Evolutionary conservation across 257 asterid species (phyloP).

Genomic region (Petrea volubilis): DNA sequence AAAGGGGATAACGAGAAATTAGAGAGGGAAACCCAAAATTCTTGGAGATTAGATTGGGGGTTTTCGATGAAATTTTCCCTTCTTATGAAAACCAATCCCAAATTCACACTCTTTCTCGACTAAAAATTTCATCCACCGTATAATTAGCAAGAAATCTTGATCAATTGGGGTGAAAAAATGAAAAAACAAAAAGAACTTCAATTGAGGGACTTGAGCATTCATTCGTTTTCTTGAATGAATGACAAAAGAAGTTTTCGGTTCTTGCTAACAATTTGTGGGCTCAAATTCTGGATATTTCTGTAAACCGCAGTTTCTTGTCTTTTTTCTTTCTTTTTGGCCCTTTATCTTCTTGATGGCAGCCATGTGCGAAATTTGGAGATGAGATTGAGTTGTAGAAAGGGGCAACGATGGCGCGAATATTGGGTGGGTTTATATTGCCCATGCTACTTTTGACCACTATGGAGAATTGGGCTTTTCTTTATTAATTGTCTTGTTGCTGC

Average conservation of each 20-base stretch:
- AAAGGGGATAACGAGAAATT: no score
- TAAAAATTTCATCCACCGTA: neutral
- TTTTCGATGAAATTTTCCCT: no score
- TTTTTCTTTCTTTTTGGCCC: neutral
- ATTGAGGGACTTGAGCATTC: neutral
- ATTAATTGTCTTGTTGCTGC: neutral
- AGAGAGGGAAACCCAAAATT: no score
- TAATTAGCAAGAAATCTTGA: conserved; percentile 8
- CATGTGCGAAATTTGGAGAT: conserved; percentile 15
- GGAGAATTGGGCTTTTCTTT: neutral
- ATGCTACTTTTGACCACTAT: conserved; percentile 72
- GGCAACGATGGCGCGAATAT: conserved; percentile 54
- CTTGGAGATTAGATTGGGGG: no score
- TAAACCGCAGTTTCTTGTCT: conserved; percentile 1
- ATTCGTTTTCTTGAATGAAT: neutral
- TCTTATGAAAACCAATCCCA: no score
- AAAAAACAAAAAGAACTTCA: neutral
- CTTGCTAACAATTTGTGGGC: conserved; percentile 3
- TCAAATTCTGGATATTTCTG: neutral
- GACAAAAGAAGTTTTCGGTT: neutral
- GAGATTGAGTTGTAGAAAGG: conserved; percentile 42
- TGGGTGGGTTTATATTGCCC: conserved; percentile 66
- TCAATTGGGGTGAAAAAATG: neutral
- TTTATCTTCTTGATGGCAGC: conserved; percentile 14
- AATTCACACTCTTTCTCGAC: conserved; percentile 10